phyloP scores from a whole-genome alignment of 169 alveolate species.

The Neospora caninum region DNA sequence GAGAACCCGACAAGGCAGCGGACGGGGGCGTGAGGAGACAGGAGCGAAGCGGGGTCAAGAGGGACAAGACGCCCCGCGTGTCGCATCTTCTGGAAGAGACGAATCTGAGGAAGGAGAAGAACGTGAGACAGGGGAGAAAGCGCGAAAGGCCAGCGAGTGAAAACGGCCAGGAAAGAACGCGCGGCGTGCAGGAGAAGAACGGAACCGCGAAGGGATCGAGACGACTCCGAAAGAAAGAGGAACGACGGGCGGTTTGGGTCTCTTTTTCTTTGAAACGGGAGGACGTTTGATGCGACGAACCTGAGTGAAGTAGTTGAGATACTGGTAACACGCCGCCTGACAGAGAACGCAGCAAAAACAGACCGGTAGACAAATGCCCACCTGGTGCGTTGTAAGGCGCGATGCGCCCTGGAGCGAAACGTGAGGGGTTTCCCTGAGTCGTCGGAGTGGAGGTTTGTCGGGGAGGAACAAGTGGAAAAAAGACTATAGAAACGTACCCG shows the following conservation, averaged over 20 bases:
- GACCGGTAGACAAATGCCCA: too few species aligned
- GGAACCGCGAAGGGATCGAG: neutral
- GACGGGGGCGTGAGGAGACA: neutral
- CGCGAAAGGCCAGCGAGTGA: neutral
- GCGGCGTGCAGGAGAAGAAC: too few species aligned
- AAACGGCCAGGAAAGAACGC: too few species aligned
- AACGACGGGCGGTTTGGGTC: neutral
- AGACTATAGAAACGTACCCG: neutral
- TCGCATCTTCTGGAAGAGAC: too few species aligned
- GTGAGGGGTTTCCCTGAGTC: too few species aligned
- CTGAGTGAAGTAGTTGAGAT: neutral
- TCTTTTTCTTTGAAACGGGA: neutral
- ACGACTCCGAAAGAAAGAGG: neutral
- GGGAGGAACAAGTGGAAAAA: neutral
- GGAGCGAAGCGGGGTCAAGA: neutral
- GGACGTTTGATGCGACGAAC: neutral
- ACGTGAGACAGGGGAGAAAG: neutral
- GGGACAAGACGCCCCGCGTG: neutral
- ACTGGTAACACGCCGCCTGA: neutral
- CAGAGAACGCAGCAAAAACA: neutral
- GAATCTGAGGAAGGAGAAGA: neutral
- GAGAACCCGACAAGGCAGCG: neutral
- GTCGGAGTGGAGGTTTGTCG: too few species aligned
- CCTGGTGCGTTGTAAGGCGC: too few species aligned
- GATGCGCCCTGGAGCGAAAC: too few species aligned